phyloP scores from a whole-genome alignment of 208 protist genomes.

The Angomonas desouzai region DNA sequence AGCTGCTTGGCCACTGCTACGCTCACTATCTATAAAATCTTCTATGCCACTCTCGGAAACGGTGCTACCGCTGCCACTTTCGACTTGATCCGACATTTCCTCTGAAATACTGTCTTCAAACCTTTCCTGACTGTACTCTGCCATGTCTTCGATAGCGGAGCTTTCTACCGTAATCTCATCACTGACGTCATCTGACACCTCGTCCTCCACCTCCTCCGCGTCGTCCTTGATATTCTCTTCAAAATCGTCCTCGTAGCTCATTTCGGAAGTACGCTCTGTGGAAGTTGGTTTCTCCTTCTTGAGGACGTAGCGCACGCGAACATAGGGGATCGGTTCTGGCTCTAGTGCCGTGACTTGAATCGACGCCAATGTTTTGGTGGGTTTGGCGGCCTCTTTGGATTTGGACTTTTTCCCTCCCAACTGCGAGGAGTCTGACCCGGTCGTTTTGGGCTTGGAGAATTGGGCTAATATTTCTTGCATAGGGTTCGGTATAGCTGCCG shows the following conservation, averaged over 20 bases:
- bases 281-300: not conserved
- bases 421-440: not conserved
- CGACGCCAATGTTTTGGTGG: slow-evolving; percentile 15
- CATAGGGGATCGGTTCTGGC: slow-evolving; percentile 41
- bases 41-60: not conserved
- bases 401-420: slow-evolving; percentile 1
- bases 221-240: slow-evolving; percentile 4
- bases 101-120: not conserved
- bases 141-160: not conserved
- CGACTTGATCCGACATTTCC: not conserved
- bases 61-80: not conserved
- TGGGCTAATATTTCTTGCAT: slow-evolving; percentile 39
- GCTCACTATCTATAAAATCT: not conserved
- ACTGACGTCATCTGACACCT: not conserved
- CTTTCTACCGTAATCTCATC: slow-evolving; percentile 4
- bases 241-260: slow-evolving; percentile 7
- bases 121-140: not conserved
- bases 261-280: not conserved
- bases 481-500: not conserved
- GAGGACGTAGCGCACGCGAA: slow-evolving; percentile 39
- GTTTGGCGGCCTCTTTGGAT: not conserved
- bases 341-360: slow-evolving; percentile 36
- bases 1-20: not conserved
- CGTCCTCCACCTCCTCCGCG: not conserved
- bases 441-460: slow-evolving; percentile 37